These are phyloP conservation scores for Cymodocea nodosa DNA, from an alignment of 116 monocot genomes.

Conservation along the genomic window DNA sequence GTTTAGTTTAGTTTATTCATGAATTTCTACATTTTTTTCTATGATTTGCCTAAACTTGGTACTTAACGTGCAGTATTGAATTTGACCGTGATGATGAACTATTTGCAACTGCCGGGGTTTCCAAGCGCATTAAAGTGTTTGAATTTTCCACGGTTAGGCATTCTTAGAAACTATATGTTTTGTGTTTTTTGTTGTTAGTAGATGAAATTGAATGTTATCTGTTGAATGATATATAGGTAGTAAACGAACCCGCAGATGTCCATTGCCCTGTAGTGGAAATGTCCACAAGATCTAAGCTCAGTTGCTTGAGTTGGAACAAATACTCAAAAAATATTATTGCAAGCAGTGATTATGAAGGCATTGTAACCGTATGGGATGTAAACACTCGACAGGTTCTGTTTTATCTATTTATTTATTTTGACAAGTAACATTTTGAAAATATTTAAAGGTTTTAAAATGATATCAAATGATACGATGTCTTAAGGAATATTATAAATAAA, in stretches of 20 bases:
- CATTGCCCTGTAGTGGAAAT: conserved; percentile 96
- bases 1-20: too few relatives aligned
- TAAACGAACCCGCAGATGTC: conserved; percentile 86
- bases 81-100: conserved; percentile 99
- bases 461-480: background rate
- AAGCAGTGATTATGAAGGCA: conserved; percentile 98
- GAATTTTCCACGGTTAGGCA: conserved; percentile 77
- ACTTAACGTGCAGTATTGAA: conserved; percentile 65
- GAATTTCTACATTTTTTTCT: background rate
- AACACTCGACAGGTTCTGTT: conserved; percentile 71
- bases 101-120: conserved; percentile 99
- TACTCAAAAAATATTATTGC: conserved; percentile 93
- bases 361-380: conserved; percentile 99
- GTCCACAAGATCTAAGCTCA: conserved; percentile 92
- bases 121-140: conserved; percentile 96
- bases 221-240: conserved; percentile 45
- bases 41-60: background rate
- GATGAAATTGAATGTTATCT: background rate
- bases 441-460: background rate
- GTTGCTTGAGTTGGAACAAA: conserved; percentile 99
- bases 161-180: background rate
- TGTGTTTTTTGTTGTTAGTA: background rate
- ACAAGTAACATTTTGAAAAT: background rate
- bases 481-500: too few relatives aligned
- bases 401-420: background rate